Conservation (phyloP, 140 eudicot species). For the Cichorium intybus region DNA sequence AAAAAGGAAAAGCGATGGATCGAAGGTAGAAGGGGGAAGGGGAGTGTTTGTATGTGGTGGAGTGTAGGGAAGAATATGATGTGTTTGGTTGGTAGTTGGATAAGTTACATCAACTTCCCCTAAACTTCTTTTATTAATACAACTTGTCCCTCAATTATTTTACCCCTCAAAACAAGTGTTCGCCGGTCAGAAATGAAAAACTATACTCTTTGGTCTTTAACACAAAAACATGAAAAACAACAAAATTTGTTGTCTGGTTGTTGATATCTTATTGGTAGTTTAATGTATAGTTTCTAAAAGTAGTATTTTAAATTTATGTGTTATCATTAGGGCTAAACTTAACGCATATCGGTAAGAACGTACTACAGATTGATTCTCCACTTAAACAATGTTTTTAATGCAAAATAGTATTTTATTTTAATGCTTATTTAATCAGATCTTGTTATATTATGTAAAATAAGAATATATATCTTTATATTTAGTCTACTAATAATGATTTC, state of each 20-base stretch:
- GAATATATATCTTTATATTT: too few relatives aligned
- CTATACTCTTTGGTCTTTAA: background rate
- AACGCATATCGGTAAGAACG: background rate
- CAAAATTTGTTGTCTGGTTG: too few relatives aligned
- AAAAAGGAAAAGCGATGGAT: conserved; percentile 20
- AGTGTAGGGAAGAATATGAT: conserved; percentile 40
- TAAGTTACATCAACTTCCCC: conserved; percentile 35
- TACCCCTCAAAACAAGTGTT: background rate
- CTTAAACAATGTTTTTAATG: too few relatives aligned
- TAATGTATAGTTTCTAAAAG: too few relatives aligned
- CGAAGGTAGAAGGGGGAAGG: conserved; percentile 24
- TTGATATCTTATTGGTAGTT: too few relatives aligned
- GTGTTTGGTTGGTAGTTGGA: conserved; percentile 42
- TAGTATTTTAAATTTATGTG: too few relatives aligned
- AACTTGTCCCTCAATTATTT: conserved; percentile 14
- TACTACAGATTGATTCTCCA: background rate
- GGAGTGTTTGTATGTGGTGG: conserved; percentile 34
- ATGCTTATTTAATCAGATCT: too few relatives aligned
- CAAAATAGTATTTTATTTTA: too few relatives aligned
- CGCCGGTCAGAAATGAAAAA: background rate
- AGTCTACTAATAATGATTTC: too few relatives aligned
- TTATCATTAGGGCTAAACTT: too few relatives aligned
- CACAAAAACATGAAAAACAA: too few relatives aligned
- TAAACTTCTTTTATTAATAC: conserved; percentile 20
- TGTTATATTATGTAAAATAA: too few relatives aligned